Base-by-base conservation (phyloP, 2,329 filamentous ascomycete species). In the Aspergillus phoenicis region DNA sequence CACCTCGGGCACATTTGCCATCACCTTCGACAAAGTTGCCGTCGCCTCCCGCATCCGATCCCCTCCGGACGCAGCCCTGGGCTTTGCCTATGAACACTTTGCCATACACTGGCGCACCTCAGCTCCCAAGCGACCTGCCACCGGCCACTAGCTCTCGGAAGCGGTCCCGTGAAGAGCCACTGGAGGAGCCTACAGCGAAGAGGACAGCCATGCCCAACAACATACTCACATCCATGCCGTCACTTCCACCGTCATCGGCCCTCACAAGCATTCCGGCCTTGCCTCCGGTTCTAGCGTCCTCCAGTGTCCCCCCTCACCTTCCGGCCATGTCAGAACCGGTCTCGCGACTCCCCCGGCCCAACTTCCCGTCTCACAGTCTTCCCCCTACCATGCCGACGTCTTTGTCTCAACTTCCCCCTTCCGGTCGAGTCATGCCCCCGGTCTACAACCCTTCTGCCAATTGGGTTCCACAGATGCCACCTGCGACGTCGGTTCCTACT, bases 351-450 rank as follows among this genome's bases (percentile, higher is more conserved):
- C 87, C 90, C 15, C 83, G 89, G 3, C 91, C 91, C 24, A 90
- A 89, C 63, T 82, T 93, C n/a, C 85, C 87, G 57, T 86, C 86
- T 2, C 80, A 70, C 58, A 53, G 60, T 71, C 68, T 77, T 48
- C 80, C 78, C 59, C 70, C 77, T 8, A 60, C 71, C 17, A 67
- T 78, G 41, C 73, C 77, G 8, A 75, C 78, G 43, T 84, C 77
- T 78, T 53, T 70, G 10, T 70, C 72, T 47, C 87, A 89, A 22
- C 79, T 91, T 8, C 87, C 89, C 13, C 84, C 88, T 2, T 75
- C 91, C 15, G 79, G 84, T 11, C 86, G 90, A 52, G 86, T 91
- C 8, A 93, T 96, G 88, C 84, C 89, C 6, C 87, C 90, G 3
- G 57, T 93, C 1, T 97, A 91, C 73, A 83, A 83, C 11, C 78